phyloP scores from a whole-genome alignment of 352 stramenopile genomes.

The Globisporangium paddicum region DNA sequence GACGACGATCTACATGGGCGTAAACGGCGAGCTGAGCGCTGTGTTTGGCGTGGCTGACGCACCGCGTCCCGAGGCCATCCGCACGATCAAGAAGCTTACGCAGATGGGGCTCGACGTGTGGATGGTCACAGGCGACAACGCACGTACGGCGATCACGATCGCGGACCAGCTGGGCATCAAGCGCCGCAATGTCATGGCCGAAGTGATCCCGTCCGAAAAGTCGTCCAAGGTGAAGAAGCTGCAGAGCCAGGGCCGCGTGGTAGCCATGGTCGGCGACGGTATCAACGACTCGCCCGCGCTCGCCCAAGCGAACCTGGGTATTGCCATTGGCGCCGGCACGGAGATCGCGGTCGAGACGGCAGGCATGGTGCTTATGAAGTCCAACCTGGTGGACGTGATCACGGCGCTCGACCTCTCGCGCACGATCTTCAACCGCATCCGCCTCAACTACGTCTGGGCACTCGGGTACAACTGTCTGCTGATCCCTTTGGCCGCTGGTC shows the following conservation, averaged over 20 bases:
- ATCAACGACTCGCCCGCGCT: conserved; percentile 99
- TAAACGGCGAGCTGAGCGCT: conserved; percentile 70
- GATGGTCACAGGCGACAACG: conserved; percentile 99
- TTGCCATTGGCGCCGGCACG: conserved; percentile 94
- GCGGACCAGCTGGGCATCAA: conserved; percentile 92
- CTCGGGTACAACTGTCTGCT: conserved; percentile 97
- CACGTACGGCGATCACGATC: conserved; percentile 91
- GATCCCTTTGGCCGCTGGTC: conserved; percentile 95
- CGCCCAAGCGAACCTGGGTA: conserved; percentile 95
- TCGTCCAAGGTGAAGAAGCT: conserved; percentile 90
- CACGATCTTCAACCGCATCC: conserved; percentile 96
- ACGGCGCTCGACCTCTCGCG: conserved; percentile 95
- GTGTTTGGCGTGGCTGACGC: conserved; percentile 85
- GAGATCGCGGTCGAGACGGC: conserved; percentile 98
- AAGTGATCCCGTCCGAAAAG: conserved; percentile 96
- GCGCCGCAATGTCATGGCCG: conserved; percentile 91
- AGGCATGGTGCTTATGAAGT: conserved; percentile 92
- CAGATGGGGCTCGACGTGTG: conserved; percentile 93
- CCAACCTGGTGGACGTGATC: conserved; percentile 92
- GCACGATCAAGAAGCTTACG: conserved; percentile 88
- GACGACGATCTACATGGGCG: conserved; percentile 94
- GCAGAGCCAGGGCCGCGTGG: conserved; percentile 80
- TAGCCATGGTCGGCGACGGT: conserved; percentile 97
- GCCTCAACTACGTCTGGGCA: conserved; percentile 97
- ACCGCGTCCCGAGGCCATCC: conserved; percentile 89